phyloP scores from a whole-genome alignment of 2,329 filamentous ascomycete genomes.

The Xylariaceae sp. region DNA sequence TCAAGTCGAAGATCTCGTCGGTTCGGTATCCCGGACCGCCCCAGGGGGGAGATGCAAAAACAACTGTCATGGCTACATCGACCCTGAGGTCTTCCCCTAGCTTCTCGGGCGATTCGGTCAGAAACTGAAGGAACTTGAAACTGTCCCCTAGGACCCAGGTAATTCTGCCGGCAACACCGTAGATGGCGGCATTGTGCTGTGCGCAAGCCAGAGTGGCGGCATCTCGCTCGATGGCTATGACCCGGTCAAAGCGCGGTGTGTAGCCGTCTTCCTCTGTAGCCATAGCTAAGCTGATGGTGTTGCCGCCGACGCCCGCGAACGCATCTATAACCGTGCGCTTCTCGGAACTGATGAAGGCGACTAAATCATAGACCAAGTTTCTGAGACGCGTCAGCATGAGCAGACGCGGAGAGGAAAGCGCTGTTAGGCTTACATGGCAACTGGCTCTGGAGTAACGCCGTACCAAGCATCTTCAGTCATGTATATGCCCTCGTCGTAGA shows the following conservation, averaged over 20 bases:
- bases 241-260: conserved; percentile 70
- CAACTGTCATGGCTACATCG: conserved; percentile 40
- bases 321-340: conserved; percentile 68
- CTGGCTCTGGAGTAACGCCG: conserved; percentile 88
- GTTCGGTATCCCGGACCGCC: conserved; percentile 54
- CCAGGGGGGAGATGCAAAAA: conserved; percentile 60
- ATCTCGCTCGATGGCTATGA: conserved; percentile 88
- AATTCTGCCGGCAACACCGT: conserved; percentile 71
- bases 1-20: conserved; percentile 73
- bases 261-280: conserved; percentile 24
- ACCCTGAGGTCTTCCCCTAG: conserved; percentile 36
- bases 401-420: background rate
- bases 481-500: conserved; percentile 81
- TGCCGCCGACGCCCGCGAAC: conserved; percentile 89
- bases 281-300: conserved; percentile 88
- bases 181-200: conserved; percentile 84
- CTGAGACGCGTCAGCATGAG: conserved; percentile 39
- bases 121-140: conserved; percentile 63
- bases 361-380: conserved; percentile 71
- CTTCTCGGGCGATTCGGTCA: conserved; percentile 35
- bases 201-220: conserved; percentile 77
- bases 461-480: conserved; percentile 96
- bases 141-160: conserved; percentile 85
- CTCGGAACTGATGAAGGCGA: conserved; percentile 43
- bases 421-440: conserved; percentile 64